A percentile compares a stretch with the other conserved stretches of the same genome.
These are phyloP conservation scores for Podila epigama DNA, from an alignment of 192 early-diverging fungal species.

Conservation along the genomic window DNA sequence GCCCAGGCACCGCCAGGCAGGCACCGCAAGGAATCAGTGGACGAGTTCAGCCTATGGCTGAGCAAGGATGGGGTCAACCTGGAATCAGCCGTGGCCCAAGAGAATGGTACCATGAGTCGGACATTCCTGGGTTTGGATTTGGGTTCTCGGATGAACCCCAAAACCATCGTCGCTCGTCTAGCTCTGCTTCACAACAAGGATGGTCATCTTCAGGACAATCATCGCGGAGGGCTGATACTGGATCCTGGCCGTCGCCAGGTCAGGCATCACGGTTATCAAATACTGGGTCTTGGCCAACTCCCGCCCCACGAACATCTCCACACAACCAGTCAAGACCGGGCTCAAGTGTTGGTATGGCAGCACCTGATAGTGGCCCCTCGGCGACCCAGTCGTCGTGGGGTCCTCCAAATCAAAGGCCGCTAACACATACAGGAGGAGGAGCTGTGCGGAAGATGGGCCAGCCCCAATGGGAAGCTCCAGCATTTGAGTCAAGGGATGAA, in stretches of 20 bases:
- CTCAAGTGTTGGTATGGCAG: not conserved
- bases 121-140: not conserved
- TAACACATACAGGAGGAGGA: not conserved
- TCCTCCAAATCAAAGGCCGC: not conserved
- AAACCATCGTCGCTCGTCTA: not conserved
- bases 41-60: not conserved
- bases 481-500: conserved; percentile 1
- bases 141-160: not conserved
- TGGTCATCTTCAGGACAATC: not conserved
- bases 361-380: no score
- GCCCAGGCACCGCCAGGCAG: not conserved
- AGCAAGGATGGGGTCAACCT: not conserved
- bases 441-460: not conserved
- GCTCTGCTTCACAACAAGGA: not conserved
- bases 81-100: not conserved
- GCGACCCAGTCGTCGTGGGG: no score
- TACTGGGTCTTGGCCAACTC: not conserved
- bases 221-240: not conserved
- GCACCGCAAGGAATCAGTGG: not conserved
- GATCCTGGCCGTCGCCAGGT: not conserved
- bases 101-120: not conserved
- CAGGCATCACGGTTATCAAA: not conserved
- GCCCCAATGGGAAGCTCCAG: conserved; percentile 23
- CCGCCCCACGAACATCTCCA: not conserved
- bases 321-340: not conserved